Evolutionary conservation across 2,329 filamentous ascomycete genomes (phyloP), one percentile per base, ranked within the genome.

Genomic region (Trichophyton verrucosum): DNA sequence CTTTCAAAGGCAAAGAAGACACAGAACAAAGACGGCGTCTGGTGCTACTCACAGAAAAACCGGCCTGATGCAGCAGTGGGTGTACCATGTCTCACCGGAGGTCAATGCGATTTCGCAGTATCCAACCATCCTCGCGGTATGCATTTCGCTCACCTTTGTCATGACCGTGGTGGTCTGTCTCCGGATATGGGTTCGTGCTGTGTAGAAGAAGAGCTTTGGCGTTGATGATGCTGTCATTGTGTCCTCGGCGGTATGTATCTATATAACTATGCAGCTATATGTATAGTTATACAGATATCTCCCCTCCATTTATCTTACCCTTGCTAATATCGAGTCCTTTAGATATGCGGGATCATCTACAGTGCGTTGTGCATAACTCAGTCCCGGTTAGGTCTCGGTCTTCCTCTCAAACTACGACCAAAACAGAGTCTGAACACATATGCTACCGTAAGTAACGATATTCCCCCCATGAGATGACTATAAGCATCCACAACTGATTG

Each of bases 341-440:
- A 72, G 74, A 46, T 74, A 0, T 81, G 80, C 63, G 77, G 76
- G 49, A 65, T 82, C 30, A 66, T 77, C 3, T 82, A 82, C 66
- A 79, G 77, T 5, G 70, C 73, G 3, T 70, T 81, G 2, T 81
- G 78, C 62, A 81, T 65, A 64, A 13, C 64, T 80, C 78, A 82
- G 70, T 81, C 79, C 3, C 75, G 76, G 68, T 82, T 78, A 62
- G 80, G 80, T 17, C 72, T 82, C 2, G 80, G 80, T 0, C 68
- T 82, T 1, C 77, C 79, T 0, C 60, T 81, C 6, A 63, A 59
- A 5, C 62, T 72, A 3, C 75, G 80, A 0, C 80, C 80, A 0
- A 65, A 71, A n/a, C 68, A 64, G n/a, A 75, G 78, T 49, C 65
- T 80, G 0, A 62, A 75, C 3, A 69, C 70, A 0, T 82, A 81